Evolutionary conservation across 441 rosid genomes (phyloP).

Genomic region (Breynia disticha): DNA sequence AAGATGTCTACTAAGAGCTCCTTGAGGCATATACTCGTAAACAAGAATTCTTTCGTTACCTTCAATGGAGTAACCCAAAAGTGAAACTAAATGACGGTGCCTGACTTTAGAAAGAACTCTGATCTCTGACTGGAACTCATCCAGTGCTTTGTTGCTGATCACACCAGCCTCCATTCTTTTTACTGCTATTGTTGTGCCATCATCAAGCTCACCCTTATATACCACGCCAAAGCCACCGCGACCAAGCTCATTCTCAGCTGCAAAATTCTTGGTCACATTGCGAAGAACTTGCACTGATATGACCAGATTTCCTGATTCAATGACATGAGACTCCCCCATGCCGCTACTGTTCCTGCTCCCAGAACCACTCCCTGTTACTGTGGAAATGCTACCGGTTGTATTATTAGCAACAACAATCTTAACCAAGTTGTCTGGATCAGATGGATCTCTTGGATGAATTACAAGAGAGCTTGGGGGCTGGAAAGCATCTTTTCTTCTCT

Average conservation of each 20-base stretch:
- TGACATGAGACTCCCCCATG: conserved; percentile 44
- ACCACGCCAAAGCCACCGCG: conserved; percentile 77
- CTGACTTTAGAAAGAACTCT: conserved; percentile 67
- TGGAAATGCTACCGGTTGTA: conserved; percentile 36
- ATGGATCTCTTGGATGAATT: conserved; percentile 56
- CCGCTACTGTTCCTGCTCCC: conserved; percentile 38
- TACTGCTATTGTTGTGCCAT: conserved; percentile 63
- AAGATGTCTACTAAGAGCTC: conserved; percentile 66
- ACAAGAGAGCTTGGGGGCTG: conserved; percentile 45
- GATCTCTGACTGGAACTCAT: conserved; percentile 62
- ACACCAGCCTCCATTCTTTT: conserved; percentile 72
- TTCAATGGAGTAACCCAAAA: conserved; percentile 53
- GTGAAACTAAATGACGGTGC: conserved; percentile 67
- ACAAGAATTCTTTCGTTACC: conserved; percentile 60
- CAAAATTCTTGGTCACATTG: conserved; percentile 53
- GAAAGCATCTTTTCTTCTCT: conserved; percentile 24
- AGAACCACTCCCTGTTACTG: conserved; percentile 36
- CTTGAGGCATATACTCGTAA: conserved; percentile 68
- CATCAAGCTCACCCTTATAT: conserved; percentile 61
- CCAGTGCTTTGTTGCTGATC: conserved; percentile 48
- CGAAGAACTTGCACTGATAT: conserved; percentile 69
- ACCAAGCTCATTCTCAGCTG: conserved; percentile 57
- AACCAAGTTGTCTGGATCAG: conserved; percentile 40
- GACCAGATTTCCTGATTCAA: conserved; percentile 58
- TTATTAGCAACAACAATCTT: conserved; percentile 50